Evolutionary conservation across 495 filamentous ascomycete species (phyloP), one percentile per base, ranked within the genome.

Genomic region (Tuber calosporum): DNA sequence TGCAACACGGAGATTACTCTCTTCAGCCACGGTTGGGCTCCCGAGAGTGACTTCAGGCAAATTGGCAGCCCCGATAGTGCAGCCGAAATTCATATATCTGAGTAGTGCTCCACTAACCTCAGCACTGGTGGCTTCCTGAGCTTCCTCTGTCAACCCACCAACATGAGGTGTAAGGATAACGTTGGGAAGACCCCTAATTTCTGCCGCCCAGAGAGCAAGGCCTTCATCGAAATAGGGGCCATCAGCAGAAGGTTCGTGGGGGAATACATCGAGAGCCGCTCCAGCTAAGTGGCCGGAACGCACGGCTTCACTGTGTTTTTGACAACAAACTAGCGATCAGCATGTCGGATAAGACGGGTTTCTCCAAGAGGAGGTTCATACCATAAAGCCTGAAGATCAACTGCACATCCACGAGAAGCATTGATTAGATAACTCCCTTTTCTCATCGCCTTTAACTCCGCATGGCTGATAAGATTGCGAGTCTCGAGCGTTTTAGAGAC

Each of bases 111-210:
- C 89, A 66, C 87, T 88, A 58, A 99, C 95, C 85, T 99, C 96
- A 38, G 96, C 85, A 77, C 96, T 96, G 82, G 98, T 99, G 13
- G 96, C 94, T 70, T 92, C 89, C 84, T 99, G 96, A 8, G 96
- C 96, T 85, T 99, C 79, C 83, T 99, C 96, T 4, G 96, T 99
- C 83, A 92, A 96, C 42, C 95, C 95, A 71, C 95, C 95, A 80
- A 99, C 97, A 81, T 99, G 95, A 34, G 95, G 95, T 4, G 94
- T 94, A 41, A 99, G 86, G 74, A 99, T 96, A 77, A 99, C 83
- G 83, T 99, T 99, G 83, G 90, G 93, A 68, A 98, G 86, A 48
- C 87, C 86, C 38, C 92, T 89, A 67, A 99, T 88, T 74, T 97
- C 94, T 70, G 92, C 87, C n/a, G 87, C 90, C 93, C 93, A 98